Evolutionary conservation across 2,329 filamentous ascomycete species (phyloP), one percentile per base, ranked within the genome.

Genomic region (Arthroderma sp.): DNA sequence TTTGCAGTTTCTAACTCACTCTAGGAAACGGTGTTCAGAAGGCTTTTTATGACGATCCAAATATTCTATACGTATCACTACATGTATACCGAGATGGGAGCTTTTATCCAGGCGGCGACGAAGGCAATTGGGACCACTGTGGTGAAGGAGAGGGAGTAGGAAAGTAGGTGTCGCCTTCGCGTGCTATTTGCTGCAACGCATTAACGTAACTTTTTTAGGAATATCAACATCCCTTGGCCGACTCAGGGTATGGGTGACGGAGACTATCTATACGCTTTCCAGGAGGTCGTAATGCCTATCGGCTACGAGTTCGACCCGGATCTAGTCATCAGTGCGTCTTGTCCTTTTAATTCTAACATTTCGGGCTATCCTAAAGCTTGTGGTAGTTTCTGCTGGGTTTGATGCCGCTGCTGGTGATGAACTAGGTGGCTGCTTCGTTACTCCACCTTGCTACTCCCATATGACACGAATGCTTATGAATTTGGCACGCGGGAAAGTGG

Each of bases 391-490:
- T 15, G 87, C 91, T 36, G 91, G 91, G 0, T 98, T 98, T 55
- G 91, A 98, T 61, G 91, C 91, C 10, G 91, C 91, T 0, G 85
- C 84, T 51, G 91, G 91, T 8, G 91, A 98, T 62, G 82, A 91
- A 58, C 74, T 98, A 1, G 91, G 91, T 42, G 86, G 84, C 30
- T 98, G 91, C 61, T 89, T 86, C 57, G 91, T 98, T 4, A 83
- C 87, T 1, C 91, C 91, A 0, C 68, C 80, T 4, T 94, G 91
- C 59, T 98, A 96, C 60, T 86, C 88, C 9, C 89, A 98, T 59
- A 96, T 98, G 91, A 96, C 91, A 10, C 87, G 95, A 59, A 95
- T 96, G 89, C 76, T 98, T 40, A 96, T 95, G 88, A 87, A 86
- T 2, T 72, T 98, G 15, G 89, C 91, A 0, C 74, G 80, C 38